Base-by-base conservation (phyloP, 1,284 basidiomycete species). In the Trametes pubescens region DNA sequence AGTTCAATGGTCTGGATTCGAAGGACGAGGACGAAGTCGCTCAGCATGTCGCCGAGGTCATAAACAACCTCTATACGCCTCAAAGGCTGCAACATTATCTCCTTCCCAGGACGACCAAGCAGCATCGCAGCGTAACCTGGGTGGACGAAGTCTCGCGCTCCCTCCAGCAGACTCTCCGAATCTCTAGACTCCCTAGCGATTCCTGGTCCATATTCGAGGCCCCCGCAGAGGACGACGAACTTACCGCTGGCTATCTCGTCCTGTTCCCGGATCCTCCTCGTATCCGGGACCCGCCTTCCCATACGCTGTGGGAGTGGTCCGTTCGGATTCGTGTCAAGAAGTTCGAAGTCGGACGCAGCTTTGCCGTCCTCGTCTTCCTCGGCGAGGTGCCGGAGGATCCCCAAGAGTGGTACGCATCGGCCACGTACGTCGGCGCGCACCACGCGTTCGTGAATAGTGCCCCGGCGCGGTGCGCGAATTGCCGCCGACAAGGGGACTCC, bases 361-460 rank as follows among this genome's bases (percentile, higher is more conserved):
- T 81, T 70, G 70, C 73, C n/a, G 73, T 83, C 24, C 68, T 79
- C 32, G 56, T 84, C 58, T 84, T 82, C 78, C 72, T 83, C 6
- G 81, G 79, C 6, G 51, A 59, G 1, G 77, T 80, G 13, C 80
- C 81, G 22, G 72, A 72, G 9, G 69, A 80, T 51, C 69, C 76
- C 3, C 64, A 65, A 2, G 69, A 78, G 8, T 82, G 80, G 80
- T 72, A 67, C 49, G 66, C 70, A 18, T 70, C 71, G 57, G 59
- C 72, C 4, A 68, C 74, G 52, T 80, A 78, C 62, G 78, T 80
- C 57, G 82, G 80, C 14, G 70, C 76, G 4, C 76, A 78, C 66
- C 70, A 76, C 57, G 78, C 77, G 26, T 83, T 83, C 64, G 80
- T 80, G 34, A 81, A 80, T 59, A 74, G 72, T 56, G 61, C 67